Evolutionary conservation across 495 filamentous ascomycete species (phyloP).

Genomic region (Penicillium argentinense): DNA sequence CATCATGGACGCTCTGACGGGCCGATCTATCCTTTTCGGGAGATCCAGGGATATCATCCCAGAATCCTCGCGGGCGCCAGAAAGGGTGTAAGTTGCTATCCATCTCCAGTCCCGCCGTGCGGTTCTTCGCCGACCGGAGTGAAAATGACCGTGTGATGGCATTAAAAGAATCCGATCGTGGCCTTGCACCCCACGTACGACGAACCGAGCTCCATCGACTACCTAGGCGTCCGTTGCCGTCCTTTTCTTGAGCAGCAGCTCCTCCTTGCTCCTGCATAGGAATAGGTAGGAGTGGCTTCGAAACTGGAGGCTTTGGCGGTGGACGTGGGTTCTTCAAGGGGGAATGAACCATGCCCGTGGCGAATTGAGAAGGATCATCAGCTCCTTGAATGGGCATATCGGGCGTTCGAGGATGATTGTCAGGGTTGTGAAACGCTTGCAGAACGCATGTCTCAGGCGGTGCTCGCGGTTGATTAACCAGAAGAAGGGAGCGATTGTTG

Average conservation of each 20-base stretch:
- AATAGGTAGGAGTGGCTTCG: constrained; percentile 75
- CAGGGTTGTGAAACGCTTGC: constrained; percentile 17
- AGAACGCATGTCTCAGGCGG: constrained; percentile 20
- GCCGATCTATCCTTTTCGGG: constrained; percentile 22
- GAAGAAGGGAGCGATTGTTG: constrained; percentile 76
- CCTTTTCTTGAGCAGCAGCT: constrained; percentile 36
- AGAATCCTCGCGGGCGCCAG: constrained; percentile 76
- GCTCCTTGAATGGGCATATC: constrained; percentile 37
- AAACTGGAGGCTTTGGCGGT: constrained; percentile 66
- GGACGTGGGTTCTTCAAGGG: constrained; percentile 74
- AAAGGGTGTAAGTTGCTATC: constrained; percentile 70
- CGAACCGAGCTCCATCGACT: constrained; percentile 54
- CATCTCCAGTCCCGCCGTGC: constrained; percentile 42
- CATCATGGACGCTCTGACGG: constrained; percentile 19
- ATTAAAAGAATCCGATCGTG: constrained; percentile 54
- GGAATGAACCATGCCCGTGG: constrained; percentile 57
- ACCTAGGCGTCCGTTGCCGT: constrained; percentile 39
- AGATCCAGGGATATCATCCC: constrained; percentile 57
- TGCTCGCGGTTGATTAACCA: constrained; percentile 67
- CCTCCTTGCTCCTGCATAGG: constrained; percentile 57
- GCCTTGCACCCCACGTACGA: constrained; percentile 57
- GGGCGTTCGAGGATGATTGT: constrained; percentile 27
- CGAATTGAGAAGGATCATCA: constrained; percentile 10
- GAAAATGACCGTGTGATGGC: constrained; percentile 42
- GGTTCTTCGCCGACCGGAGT: constrained; percentile 45